A percentile compares a stretch with the other conserved stretches of the same genome.
Conservation (phyloP, 768 basidiomycete genomes). For the Strobilomyces echinocephalus region DNA sequence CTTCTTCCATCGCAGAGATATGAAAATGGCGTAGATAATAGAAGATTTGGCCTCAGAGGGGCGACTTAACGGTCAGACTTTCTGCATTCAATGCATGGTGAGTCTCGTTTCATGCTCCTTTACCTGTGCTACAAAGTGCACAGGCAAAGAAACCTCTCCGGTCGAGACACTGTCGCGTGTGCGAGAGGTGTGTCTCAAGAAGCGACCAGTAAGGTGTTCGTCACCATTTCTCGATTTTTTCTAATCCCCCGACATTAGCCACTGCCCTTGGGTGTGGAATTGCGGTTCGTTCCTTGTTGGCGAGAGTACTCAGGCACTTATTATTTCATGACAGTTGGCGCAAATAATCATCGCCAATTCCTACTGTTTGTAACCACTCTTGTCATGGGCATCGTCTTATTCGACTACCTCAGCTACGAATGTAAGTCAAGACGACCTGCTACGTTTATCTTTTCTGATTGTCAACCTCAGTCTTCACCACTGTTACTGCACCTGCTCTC, state of each 20-base stretch:
- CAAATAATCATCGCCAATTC: slow-evolving; percentile 94
- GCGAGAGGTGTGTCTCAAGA: slow-evolving; percentile 83
- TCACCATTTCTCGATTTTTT: neutral
- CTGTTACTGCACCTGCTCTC: slow-evolving; percentile 20
- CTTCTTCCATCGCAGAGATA: neutral
- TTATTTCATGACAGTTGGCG: slow-evolving; percentile 56
- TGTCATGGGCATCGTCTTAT: slow-evolving; percentile 72
- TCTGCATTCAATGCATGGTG: slow-evolving; percentile 95
- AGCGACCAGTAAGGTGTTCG: slow-evolving; percentile 78
- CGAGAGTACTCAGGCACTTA: neutral
- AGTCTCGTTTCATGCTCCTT: slow-evolving; percentile 14
- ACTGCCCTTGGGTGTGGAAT: slow-evolving; percentile 99
- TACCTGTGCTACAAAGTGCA: neutral
- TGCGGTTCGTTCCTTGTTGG: slow-evolving; percentile 58
- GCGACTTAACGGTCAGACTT: slow-evolving; percentile 89
- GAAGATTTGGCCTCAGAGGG: slow-evolving; percentile 88
- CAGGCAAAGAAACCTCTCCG: slow-evolving; percentile 86
- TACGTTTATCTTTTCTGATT: neutral
- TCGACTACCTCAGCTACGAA: slow-evolving; percentile 78
- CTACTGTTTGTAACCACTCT: slow-evolving; percentile 86
- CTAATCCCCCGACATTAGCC: slow-evolving; percentile 43
- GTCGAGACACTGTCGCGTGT: slow-evolving; percentile 92
- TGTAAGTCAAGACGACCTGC: slow-evolving; percentile 48
- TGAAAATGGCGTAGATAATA: slow-evolving; percentile 54
- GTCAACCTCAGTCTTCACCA: slow-evolving; percentile 49